A percentile compares a stretch with the other conserved stretches of the same genome.
phyloP scores from a whole-genome alignment of 805 yeast genomes.

The Candida quercuum region DNA sequence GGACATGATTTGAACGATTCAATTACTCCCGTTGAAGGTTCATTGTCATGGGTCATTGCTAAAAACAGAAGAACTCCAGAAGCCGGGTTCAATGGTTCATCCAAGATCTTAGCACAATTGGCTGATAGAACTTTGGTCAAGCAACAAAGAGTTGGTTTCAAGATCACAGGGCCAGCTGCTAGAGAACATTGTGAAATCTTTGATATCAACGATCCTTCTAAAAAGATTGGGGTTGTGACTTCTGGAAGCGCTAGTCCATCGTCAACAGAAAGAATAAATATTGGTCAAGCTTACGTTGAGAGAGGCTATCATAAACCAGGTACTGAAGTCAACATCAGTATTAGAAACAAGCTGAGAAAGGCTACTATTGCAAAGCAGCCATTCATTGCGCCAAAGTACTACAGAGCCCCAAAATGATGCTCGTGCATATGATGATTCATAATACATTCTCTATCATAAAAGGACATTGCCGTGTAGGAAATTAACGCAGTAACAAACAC shows the following conservation, averaged over 20 bases:
- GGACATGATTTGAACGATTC: slow-evolving; percentile 84
- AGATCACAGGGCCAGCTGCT: slow-evolving; percentile 83
- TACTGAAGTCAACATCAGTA: slow-evolving; percentile 62
- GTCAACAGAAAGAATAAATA: slow-evolving; percentile 62
- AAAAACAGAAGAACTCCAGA: slow-evolving; percentile 59
- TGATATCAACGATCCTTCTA: slow-evolving; percentile 44
- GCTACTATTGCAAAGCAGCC: slow-evolving; percentile 82
- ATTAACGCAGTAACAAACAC: too few species aligned
- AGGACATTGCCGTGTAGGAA: too few species aligned
- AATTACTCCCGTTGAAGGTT: slow-evolving; percentile 83
- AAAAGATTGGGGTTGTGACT: slow-evolving; percentile 48
- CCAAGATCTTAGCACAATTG: slow-evolving; percentile 64
- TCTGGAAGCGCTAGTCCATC: slow-evolving; percentile 66
- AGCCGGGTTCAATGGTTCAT: slow-evolving; percentile 69
- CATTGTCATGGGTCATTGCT: slow-evolving; percentile 85
- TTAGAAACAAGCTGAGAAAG: slow-evolving; percentile 77
- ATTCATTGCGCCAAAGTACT: slow-evolving; percentile 70
- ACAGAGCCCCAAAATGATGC: slow-evolving; percentile 38
- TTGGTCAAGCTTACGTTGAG: slow-evolving; percentile 86
- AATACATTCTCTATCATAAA: too few species aligned
- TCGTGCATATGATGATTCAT: too few species aligned
- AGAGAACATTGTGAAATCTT: slow-evolving; percentile 71
- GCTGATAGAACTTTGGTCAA: slow-evolving; percentile 52
- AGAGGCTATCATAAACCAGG: slow-evolving; percentile 71
- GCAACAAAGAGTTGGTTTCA: slow-evolving; percentile 70